These are phyloP conservation scores for Dendrocalamus sinicus DNA, from an alignment of 176 grass and related monocot genomes.

Conservation along the genomic window DNA sequence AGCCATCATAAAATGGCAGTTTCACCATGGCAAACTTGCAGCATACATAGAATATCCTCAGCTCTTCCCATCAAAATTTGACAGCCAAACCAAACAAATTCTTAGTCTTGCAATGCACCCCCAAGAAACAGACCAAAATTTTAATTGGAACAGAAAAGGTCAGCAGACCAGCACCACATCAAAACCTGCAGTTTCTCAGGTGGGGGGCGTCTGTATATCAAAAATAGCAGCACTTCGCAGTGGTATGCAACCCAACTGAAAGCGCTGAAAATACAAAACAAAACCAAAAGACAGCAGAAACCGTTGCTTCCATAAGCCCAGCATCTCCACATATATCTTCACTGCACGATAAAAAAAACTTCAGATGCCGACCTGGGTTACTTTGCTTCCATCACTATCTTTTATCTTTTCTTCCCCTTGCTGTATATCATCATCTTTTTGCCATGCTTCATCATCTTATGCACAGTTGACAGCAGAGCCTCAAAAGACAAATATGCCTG, in stretches of 20 bases:
- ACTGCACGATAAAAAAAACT: background rate
- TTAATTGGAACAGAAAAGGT: background rate
- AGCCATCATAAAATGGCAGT: background rate
- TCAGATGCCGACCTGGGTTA: background rate
- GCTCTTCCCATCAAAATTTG: background rate
- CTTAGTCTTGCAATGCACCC: background rate
- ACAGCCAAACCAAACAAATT: background rate
- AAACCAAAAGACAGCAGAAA: background rate
- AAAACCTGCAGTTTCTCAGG: constrained; percentile 17
- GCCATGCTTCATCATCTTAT: constrained; percentile 48
- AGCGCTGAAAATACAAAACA: background rate
- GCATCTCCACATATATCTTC: constrained; percentile 8
- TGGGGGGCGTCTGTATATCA: constrained; percentile 4
- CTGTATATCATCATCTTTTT: constrained; percentile 23
- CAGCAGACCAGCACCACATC: background rate
- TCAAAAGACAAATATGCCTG: constrained; percentile 21
- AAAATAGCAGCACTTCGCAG: constrained; percentile 11
- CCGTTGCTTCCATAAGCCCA: background rate
- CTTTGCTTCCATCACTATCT: background rate
- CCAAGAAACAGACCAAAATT: constrained; percentile 25
- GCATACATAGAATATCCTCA: background rate
- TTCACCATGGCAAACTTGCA: too few species aligned
- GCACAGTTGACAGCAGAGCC: constrained; percentile 48
- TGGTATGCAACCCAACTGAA: constrained; percentile 30
- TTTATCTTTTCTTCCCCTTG: background rate